Evolutionary conservation across 805 yeast genomes (phyloP).

Genomic region (Metschnikowia amazonensis): DNA sequence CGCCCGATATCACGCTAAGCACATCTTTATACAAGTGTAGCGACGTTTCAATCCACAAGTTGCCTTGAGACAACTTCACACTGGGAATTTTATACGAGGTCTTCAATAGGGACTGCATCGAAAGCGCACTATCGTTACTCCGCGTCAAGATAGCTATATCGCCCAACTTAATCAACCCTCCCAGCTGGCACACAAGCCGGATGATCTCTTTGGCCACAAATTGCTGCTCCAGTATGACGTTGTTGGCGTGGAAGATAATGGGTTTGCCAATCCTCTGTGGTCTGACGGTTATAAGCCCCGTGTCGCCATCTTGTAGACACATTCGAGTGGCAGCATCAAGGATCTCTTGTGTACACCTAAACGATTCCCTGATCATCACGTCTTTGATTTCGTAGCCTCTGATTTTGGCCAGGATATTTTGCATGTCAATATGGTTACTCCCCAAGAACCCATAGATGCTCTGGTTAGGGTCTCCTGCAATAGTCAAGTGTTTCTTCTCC

Average conservation of each 20-base stretch:
- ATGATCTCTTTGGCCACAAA: conserved; percentile 16
- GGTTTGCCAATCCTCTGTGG: conserved; percentile 8
- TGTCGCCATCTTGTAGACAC: conserved; percentile 5
- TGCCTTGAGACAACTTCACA: conserved; percentile 15
- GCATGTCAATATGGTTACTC: conserved; percentile 36
- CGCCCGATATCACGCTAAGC: conserved; percentile 21
- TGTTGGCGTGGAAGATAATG: conserved; percentile 6
- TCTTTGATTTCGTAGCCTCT: conserved; percentile 22
- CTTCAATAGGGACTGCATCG: conserved; percentile 13
- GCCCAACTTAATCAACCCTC: conserved; percentile 14
- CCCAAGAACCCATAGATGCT: conserved; percentile 68
- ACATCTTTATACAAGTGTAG: conserved; percentile 14
- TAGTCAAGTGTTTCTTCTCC: conserved; percentile 47
- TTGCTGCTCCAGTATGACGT: conserved; percentile 6
- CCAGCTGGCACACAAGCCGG: conserved; percentile 19
- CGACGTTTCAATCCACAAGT: conserved; percentile 15
- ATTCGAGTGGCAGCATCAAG: conserved; percentile 38
- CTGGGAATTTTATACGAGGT: conserved; percentile 11
- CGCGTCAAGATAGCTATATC: conserved; percentile 18
- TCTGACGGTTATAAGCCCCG: conserved; percentile 6
- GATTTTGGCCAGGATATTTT: conserved; percentile 21
- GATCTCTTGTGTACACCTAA: conserved; percentile 60
- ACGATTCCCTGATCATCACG: conserved; percentile 47
- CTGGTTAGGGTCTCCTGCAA: conserved; percentile 73
- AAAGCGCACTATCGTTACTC: conserved; percentile 14